A percentile compares a stretch with the other conserved stretches of the same genome.
These are phyloP conservation scores for Phytophthora quininea DNA, from an alignment of 352 stramenopile genomes.

Conservation along the genomic window DNA sequence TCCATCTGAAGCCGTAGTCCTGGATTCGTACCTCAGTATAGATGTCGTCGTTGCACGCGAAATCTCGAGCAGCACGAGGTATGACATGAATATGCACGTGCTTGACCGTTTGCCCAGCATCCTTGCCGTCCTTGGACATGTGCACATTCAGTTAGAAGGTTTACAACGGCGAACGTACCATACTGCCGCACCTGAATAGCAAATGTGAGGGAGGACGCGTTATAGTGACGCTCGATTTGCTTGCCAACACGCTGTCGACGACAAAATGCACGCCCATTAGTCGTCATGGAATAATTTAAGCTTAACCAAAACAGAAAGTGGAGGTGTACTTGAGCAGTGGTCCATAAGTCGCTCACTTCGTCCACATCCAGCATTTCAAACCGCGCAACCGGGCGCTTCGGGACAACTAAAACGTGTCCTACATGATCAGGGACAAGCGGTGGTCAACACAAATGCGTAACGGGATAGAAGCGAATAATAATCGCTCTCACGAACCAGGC, in stretches of 20 bases:
- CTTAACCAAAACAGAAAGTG: background rate
- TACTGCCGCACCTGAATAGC: slow-evolving; percentile 75
- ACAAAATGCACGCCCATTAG: background rate
- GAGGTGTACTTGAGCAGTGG: slow-evolving; percentile 61
- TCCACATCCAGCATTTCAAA: slow-evolving; percentile 82
- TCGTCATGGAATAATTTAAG: too few species aligned
- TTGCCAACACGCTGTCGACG: slow-evolving; percentile 60
- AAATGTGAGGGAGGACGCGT: slow-evolving; percentile 87
- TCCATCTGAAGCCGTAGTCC: background rate
- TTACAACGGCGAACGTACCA: background rate
- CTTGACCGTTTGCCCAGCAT: slow-evolving; percentile 90
- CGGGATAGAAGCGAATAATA: too few species aligned
- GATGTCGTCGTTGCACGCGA: slow-evolving; percentile 91
- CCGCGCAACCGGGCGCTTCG: slow-evolving; percentile 72
- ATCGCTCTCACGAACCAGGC: slow-evolving; percentile 41
- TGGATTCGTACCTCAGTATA: slow-evolving; percentile 80
- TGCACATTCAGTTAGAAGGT: background rate
- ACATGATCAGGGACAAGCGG: too few species aligned
- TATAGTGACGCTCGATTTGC: slow-evolving; percentile 77
- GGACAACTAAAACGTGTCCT: slow-evolving; percentile 92
- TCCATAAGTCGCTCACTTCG: slow-evolving; percentile 92
- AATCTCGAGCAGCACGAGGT: slow-evolving; percentile 77
- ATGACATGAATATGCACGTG: slow-evolving; percentile 96
- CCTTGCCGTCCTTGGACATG: slow-evolving; percentile 71
- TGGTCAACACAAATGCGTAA: too few species aligned